Evolutionary conservation across 768 basidiomycete species (phyloP).

Genomic region (Lactarius hatsudake): DNA sequence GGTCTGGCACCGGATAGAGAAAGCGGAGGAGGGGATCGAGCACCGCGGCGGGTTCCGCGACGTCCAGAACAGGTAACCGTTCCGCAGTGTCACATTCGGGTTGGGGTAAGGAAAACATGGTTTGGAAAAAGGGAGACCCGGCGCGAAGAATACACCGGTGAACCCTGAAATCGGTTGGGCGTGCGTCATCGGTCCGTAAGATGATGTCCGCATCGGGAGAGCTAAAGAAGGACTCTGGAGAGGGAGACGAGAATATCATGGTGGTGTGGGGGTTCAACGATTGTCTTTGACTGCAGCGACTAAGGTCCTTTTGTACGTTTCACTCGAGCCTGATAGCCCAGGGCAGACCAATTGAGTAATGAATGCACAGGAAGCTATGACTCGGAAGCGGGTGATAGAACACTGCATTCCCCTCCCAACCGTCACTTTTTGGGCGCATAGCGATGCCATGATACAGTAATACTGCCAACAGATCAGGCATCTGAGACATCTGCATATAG

Average conservation of each 20-base stretch:
- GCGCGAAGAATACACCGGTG: conserved; percentile 60
- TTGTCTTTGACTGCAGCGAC: not conserved
- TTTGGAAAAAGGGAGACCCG: conserved; percentile 65
- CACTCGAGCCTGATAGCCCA: conserved; percentile 8
- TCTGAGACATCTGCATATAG: conserved; percentile 2
- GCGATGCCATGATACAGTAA: not conserved
- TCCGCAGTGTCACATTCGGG: conserved; percentile 32
- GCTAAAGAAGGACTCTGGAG: conserved; percentile 35
- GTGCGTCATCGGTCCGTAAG: conserved; percentile 43
- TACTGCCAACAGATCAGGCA: not conserved
- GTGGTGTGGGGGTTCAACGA: not conserved
- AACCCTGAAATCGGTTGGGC: conserved; percentile 49
- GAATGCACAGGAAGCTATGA: conserved; percentile 13
- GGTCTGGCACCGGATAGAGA: conserved; percentile 61
- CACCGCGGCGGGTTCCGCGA: conserved; percentile 48
- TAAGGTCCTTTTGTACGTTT: conserved; percentile 16
- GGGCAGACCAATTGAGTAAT: not conserved
- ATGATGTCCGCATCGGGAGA: conserved; percentile 52
- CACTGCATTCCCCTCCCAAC: conserved; percentile 17
- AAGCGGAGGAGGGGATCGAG: conserved; percentile 54
- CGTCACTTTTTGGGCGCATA: not conserved
- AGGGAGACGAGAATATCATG: conserved; percentile 18
- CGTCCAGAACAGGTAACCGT: conserved; percentile 47
- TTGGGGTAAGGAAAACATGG: conserved; percentile 69
- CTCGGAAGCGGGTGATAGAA: not conserved